Conservation (phyloP, 805 yeast species). For the Lipomyces anomalus region DNA sequence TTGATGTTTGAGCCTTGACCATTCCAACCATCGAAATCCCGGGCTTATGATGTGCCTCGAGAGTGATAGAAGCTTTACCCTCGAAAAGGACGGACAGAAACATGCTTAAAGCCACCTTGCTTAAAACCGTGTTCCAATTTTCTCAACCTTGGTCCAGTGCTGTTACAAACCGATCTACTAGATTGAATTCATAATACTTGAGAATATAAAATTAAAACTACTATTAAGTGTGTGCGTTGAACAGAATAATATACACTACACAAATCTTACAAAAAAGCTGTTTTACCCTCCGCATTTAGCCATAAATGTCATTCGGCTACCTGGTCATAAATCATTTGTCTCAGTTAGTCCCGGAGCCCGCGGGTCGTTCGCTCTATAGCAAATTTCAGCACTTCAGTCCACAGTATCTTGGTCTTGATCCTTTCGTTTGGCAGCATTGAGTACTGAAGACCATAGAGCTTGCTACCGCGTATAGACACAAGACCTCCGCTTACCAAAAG, state of each 20-base stretch:
- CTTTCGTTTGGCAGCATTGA: conserved; percentile 47
- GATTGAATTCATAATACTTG: no score
- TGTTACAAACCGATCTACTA: no score
- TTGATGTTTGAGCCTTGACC: no score
- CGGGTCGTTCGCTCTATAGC: background rate
- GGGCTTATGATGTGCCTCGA: no score
- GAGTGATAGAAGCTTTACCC: no score
- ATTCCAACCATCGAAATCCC: no score
- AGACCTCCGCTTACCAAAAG: conserved; percentile 45
- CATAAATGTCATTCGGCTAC: background rate
- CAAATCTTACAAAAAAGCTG: background rate
- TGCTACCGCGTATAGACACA: conserved; percentile 43
- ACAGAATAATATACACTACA: background rate
- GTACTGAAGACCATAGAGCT: conserved; percentile 47
- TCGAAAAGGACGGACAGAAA: no score
- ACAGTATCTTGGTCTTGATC: conserved; percentile 20
- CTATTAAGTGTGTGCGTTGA: no score
- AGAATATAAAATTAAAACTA: no score
- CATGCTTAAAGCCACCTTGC: no score
- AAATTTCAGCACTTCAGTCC: background rate
- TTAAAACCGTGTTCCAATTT: no score
- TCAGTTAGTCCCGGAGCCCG: background rate
- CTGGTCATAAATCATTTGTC: background rate
- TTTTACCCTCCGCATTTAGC: background rate
- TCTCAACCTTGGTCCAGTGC: no score